Evolutionary conservation across 495 filamentous ascomycete genomes (phyloP).

Genomic region (Neurospora sp.): DNA sequence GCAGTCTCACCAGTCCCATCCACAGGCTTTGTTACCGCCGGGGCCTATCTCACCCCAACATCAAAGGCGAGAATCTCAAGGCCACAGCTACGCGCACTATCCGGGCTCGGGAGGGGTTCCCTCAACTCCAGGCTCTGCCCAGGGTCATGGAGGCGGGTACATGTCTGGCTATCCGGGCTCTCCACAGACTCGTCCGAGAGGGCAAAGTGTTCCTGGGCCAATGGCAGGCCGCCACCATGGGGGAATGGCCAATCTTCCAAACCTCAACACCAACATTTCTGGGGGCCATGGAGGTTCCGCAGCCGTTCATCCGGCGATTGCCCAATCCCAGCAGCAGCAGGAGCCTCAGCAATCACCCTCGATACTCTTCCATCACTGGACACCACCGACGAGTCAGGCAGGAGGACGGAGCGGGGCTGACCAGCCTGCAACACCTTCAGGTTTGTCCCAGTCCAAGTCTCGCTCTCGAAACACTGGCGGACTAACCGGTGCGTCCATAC

Average conservation of each 20-base stretch:
- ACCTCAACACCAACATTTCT: slow-evolving; percentile 24
- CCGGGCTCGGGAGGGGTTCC: slow-evolving; percentile 31
- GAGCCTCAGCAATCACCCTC: slow-evolving; percentile 47
- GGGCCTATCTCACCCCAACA: slow-evolving; percentile 36
- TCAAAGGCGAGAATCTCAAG: slow-evolving; percentile 34
- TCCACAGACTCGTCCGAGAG: slow-evolving; percentile 28
- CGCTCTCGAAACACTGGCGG: slow-evolving; percentile 36
- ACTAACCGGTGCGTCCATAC: slow-evolving; percentile 41
- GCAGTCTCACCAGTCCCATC: slow-evolving; percentile 39
- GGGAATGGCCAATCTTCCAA: slow-evolving; percentile 17
- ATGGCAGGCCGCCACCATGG: slow-evolving; percentile 11
- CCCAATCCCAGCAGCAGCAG: slow-evolving; percentile 25
- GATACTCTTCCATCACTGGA: slow-evolving; percentile 89
- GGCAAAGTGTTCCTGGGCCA: slow-evolving; percentile 29
- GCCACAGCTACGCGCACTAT: slow-evolving; percentile 32
- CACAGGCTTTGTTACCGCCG: slow-evolving; percentile 41
- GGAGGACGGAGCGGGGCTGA: slow-evolving; percentile 39
- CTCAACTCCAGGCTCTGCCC: slow-evolving; percentile 34
- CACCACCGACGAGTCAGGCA: slow-evolving; percentile 58
- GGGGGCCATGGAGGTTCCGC: slow-evolving; percentile 13
- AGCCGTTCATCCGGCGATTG: slow-evolving; percentile 21
- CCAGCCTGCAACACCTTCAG: slow-evolving; percentile 55
- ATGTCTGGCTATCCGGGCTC: slow-evolving; percentile 27
- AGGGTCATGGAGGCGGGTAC: slow-evolving; percentile 27
- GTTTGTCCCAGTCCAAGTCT: slow-evolving; percentile 51